Percentiles rank a stretch among this genome's conserved stretches.
Conservation (phyloP, 2,329 filamentous ascomycete species). For the Alternaria sp. region DNA sequence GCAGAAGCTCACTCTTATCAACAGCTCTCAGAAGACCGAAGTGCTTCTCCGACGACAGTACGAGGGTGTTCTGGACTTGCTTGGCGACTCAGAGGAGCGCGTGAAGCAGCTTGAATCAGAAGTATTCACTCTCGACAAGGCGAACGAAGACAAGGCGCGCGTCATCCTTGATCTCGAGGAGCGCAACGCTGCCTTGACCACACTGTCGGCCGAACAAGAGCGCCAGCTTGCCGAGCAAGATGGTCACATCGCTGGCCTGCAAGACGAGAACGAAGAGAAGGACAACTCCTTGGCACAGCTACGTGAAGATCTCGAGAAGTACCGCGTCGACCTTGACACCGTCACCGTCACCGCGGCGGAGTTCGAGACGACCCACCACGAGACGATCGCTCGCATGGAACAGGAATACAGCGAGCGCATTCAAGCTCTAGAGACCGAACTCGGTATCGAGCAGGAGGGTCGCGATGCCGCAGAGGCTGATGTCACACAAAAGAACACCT, state of each 20-base stretch:
- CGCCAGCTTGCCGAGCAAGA: constrained; percentile 40
- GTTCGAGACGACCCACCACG: constrained; percentile 50
- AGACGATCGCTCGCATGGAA: constrained; percentile 48
- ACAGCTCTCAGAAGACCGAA: constrained; percentile 45
- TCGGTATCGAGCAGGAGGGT: constrained; percentile 46
- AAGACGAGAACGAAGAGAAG: constrained; percentile 41
- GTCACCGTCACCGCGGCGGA: constrained; percentile 47
- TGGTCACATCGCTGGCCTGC: constrained; percentile 35
- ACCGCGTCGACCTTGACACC: constrained; percentile 48
- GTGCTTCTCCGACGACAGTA: constrained; percentile 47
- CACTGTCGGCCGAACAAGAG: constrained; percentile 44
- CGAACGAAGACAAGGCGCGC: constrained; percentile 47
- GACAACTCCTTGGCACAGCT: constrained; percentile 47
- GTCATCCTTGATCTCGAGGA: constrained; percentile 49
- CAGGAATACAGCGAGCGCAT: constrained; percentile 47
- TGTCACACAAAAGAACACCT: constrained; percentile 46
- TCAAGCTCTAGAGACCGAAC: constrained; percentile 45
- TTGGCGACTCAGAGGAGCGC: constrained; percentile 42
- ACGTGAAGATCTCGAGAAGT: constrained; percentile 48
- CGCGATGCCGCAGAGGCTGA: constrained; percentile 50
- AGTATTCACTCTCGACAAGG: constrained; percentile 45
- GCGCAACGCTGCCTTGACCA: constrained; percentile 30
- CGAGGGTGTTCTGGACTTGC: constrained; percentile 36
- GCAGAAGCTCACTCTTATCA: constrained; percentile 36
- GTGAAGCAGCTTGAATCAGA: constrained; percentile 46